Conservation (phyloP, 345 rosid genomes). For the Aquilaria yunnanensis region DNA sequence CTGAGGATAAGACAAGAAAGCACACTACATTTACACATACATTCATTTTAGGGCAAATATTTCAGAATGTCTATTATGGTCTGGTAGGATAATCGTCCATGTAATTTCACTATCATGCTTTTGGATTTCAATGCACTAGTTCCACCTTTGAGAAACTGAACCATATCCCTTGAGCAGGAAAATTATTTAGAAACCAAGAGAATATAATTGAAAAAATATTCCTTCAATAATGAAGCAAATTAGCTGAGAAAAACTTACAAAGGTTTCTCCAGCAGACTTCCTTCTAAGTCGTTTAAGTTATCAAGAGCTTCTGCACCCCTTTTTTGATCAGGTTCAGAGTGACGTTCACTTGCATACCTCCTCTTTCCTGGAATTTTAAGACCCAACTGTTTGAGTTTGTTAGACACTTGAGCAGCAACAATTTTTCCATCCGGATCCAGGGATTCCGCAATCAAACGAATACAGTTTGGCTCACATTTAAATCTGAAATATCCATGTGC, state of each 20-base stretch:
- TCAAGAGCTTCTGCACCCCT: slow-evolving; percentile 22
- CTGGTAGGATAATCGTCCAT: too few species aligned
- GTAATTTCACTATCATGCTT: too few species aligned
- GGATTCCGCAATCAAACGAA: slow-evolving; percentile 53
- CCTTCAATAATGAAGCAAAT: too few species aligned
- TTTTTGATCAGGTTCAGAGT: slow-evolving; percentile 20
- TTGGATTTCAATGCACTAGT: too few species aligned
- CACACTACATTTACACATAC: too few species aligned
- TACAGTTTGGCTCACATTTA: slow-evolving; percentile 60
- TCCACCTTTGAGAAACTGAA: too few species aligned
- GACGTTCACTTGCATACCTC: slow-evolving; percentile 29
- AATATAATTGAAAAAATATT: too few species aligned
- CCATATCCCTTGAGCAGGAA: too few species aligned
- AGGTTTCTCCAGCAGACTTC: slow-evolving; percentile 30
- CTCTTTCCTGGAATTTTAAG: slow-evolving; percentile 39
- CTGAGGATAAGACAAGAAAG: too few species aligned
- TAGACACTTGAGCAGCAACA: slow-evolving; percentile 73
- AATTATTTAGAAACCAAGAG: too few species aligned
- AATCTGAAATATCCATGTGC: slow-evolving; percentile 37
- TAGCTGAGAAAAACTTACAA: slow-evolving; percentile 37
- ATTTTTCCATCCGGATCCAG: slow-evolving; percentile 66
- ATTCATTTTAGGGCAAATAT: too few species aligned
- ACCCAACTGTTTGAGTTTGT: slow-evolving; percentile 88
- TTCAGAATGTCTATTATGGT: too few species aligned
- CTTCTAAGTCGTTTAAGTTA: slow-evolving; percentile 28